Evolutionary conservation across 805 yeast species (phyloP).

Genomic region (Alloascoidea africana): DNA sequence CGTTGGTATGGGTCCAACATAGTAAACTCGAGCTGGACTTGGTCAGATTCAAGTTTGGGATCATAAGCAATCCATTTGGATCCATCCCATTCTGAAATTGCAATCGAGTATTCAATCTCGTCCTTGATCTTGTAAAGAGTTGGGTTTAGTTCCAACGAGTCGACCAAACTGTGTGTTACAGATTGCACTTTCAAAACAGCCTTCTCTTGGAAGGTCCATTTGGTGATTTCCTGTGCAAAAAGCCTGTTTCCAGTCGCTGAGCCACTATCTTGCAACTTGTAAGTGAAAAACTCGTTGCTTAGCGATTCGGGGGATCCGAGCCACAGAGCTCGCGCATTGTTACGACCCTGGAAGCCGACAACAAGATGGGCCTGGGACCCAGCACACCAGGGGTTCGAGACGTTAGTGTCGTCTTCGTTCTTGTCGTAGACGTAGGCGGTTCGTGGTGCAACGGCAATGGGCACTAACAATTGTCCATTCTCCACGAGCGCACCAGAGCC

Average conservation of each 20-base stretch:
- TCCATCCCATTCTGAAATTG: slow-evolving; percentile 27
- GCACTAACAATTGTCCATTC: slow-evolving; percentile 55
- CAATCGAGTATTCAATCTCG: slow-evolving; percentile 35
- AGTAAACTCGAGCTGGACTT: slow-evolving; percentile 68
- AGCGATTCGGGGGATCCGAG: slow-evolving; percentile 54
- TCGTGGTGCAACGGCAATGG: slow-evolving; percentile 49
- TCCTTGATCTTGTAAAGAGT: slow-evolving; percentile 60
- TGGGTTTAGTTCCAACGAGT: slow-evolving; percentile 15
- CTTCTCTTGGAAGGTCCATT: slow-evolving; percentile 66
- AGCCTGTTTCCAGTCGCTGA: slow-evolving; percentile 16
- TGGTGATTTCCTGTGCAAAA: slow-evolving; percentile 28
- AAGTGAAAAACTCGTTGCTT: slow-evolving; percentile 19
- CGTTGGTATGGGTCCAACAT: slow-evolving; percentile 96
- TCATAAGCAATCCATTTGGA: slow-evolving; percentile 57
- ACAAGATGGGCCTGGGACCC: slow-evolving; percentile 69
- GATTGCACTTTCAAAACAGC: slow-evolving; percentile 42
- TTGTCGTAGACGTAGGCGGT: slow-evolving; percentile 43
- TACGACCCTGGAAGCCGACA: slow-evolving; percentile 66
- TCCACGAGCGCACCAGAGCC: slow-evolving; percentile 61
- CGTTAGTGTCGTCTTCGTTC: slow-evolving; percentile 24
- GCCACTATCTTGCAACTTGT: slow-evolving; percentile 3
- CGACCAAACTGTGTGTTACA: slow-evolving; percentile 37
- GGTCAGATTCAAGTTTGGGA: slow-evolving; percentile 24
- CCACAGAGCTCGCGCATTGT: slow-evolving; percentile 73
- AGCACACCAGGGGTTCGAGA: slow-evolving; percentile 44